Evolutionary conservation across 768 basidiomycete species (phyloP), one percentile per base, ranked within the genome.

Genomic region (Suillus lakei): DNA sequence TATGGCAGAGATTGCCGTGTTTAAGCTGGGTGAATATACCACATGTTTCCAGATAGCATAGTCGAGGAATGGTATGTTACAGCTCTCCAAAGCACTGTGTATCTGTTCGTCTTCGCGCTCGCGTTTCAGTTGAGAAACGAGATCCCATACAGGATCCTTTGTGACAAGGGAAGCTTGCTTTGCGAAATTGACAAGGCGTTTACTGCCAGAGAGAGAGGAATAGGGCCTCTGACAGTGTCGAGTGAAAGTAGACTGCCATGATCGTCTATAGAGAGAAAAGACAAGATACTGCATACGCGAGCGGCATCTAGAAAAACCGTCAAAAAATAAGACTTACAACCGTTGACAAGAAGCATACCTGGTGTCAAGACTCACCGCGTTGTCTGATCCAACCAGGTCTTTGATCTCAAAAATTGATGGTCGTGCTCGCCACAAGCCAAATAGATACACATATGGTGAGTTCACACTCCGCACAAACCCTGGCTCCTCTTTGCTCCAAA

Each of bases 81-180:
- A 74, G 53, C 75, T 70, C n/a, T 56, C 62, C 26, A 84, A 76
- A 9, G 78, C 73, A 26, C 69, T 70, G 2, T 16, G 65, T 2
- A 68, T 54, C 13, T 48, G 16, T 5, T 62, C 55, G 30, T 67
- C 66, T 3, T 66, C 36, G 28, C 60, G 59, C 12, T 66, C 21
- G 53, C 32, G 4, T 34, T 77, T 72, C 32, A 86, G 72, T 4
- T 75, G 72, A 23, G 72, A 62, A 5, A 87, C 68, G 7, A 85
- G 72, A 3, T 69, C 66, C 85, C 85, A 87, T 16, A 83, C 54
- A 8, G 83, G 81, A 15, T 83, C 76, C 5, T 66, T 73, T 59
- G 78, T 75, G 41, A 84, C 73, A 16, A 68, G 69, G 36, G 78
- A 75, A 16, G 83, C 63, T 43, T 80, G 73, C 15, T 74, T 77